Conservation (phyloP, 257 asterid species). For the Lantana camara region DNA sequence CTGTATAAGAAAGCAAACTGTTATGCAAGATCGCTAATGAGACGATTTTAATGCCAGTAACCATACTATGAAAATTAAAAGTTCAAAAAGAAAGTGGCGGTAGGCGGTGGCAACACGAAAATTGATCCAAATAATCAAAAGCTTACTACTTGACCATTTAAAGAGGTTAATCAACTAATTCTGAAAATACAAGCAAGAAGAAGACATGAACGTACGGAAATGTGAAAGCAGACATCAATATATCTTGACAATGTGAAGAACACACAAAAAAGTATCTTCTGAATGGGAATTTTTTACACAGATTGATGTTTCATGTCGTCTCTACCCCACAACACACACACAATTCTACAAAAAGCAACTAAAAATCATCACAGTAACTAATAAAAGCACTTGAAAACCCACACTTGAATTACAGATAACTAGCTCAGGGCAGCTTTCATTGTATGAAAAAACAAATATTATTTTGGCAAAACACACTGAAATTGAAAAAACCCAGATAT, state of each 20-base stretch:
- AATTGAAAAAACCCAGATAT: not conserved
- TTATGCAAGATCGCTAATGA: constrained; percentile 3
- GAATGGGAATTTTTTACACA: too few species aligned
- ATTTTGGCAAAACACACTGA: too few species aligned
- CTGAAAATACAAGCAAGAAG: not conserved
- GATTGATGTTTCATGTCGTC: too few species aligned
- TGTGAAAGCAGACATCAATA: not conserved
- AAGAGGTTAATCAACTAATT: not conserved
- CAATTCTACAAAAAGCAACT: not conserved
- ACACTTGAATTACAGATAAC: not conserved
- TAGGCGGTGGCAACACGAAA: too few species aligned
- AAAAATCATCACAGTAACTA: not conserved
- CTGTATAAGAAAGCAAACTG: constrained; percentile 38
- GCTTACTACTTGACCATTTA: too few species aligned
- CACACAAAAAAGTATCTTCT: not conserved
- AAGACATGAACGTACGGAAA: not conserved
- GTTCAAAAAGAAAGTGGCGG: not conserved
- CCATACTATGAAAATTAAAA: not conserved
- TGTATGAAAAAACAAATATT: not conserved
- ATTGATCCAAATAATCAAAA: too few species aligned
- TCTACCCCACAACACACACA: not conserved
- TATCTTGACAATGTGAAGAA: constrained; percentile 1
- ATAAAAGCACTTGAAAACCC: not conserved
- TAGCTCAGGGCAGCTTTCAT: not conserved
- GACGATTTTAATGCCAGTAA: not conserved